Evolutionary conservation across 2,329 filamentous ascomycete species (phyloP).

Genomic region (Phaeophleospora eucalypticola): DNA sequence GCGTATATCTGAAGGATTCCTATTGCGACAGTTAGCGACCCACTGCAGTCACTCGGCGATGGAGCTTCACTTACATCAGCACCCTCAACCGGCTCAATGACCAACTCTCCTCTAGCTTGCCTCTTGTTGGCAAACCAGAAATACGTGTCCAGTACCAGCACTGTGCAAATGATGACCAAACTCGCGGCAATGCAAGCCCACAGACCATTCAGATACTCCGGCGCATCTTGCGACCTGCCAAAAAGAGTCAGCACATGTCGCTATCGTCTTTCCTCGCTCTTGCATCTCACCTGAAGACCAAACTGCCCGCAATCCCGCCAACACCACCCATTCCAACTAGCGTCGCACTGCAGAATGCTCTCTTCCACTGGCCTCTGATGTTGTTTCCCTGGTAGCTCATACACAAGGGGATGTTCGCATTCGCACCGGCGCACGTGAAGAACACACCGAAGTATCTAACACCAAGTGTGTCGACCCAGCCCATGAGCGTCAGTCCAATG

Average conservation of each 20-base stretch:
- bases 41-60: not conserved
- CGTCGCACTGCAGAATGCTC: conserved; percentile 65
- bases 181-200: conserved; percentile 24
- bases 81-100: conserved; percentile 19
- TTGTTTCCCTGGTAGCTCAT: conserved; percentile 84
- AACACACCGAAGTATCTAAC: conserved; percentile 66
- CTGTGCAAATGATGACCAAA: conserved; percentile 21
- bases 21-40: conserved; percentile 1
- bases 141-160: conserved; percentile 16
- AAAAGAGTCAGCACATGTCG: not conserved
- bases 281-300: conserved; percentile 12
- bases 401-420: conserved; percentile 68
- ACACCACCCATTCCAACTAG: conserved; percentile 66
- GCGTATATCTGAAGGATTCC: conserved; percentile 22
- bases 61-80: conserved; percentile 14
- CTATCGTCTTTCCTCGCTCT: not conserved
- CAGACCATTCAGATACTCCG: conserved; percentile 22
- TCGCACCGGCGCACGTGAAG: conserved; percentile 69
- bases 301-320: conserved; percentile 19
- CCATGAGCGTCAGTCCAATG: conserved; percentile 26
- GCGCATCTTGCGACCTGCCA: conserved; percentile 17
- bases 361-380: conserved; percentile 48
- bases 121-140: conserved; percentile 22
- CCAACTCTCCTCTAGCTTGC: conserved; percentile 16
- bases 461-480: conserved; percentile 21